A percentile compares a stretch with the other conserved stretches of the same genome.
Evolutionary conservation across 2,329 filamentous ascomycete species (phyloP).

Genomic region (Huntiella bhutanensis): DNA sequence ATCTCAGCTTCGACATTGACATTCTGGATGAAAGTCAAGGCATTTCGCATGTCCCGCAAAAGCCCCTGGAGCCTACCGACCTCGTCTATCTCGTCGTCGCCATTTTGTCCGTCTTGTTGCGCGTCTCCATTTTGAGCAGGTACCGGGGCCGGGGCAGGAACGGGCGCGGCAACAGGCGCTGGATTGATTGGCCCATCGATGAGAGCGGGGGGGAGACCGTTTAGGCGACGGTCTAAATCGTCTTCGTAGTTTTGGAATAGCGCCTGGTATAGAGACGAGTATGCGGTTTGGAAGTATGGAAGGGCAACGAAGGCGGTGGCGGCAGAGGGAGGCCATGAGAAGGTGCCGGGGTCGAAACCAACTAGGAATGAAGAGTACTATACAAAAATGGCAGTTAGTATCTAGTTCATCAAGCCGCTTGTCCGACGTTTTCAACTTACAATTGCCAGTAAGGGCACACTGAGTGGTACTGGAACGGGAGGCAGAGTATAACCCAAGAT

Average conservation of each 20-base stretch:
- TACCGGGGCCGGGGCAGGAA: conserved; percentile 13
- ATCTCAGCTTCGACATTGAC: neutral
- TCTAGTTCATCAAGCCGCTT: neutral
- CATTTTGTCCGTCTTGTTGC: conserved; percentile 13
- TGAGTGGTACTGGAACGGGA: conserved; percentile 23
- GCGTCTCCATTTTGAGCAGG: conserved; percentile 11
- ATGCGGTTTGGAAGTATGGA: conserved; percentile 26
- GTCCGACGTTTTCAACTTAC: conserved; percentile 2
- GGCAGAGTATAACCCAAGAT: conserved; percentile 27
- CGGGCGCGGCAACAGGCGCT: neutral
- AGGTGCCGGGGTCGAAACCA: conserved; percentile 25
- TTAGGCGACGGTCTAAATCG: conserved; percentile 28
- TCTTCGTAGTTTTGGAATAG: conserved; percentile 29
- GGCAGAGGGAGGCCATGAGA: conserved; percentile 35
- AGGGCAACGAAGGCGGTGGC: conserved; percentile 30
- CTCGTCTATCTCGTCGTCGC: conserved; percentile 15
- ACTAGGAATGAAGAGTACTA: conserved; percentile 31
- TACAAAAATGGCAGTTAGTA: conserved; percentile 18
- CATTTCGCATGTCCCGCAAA: neutral
- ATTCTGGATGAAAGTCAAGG: neutral
- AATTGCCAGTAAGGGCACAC: conserved; percentile 17
- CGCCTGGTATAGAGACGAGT: conserved; percentile 27
- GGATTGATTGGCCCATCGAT: conserved; percentile 12
- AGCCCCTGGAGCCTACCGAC: neutral
- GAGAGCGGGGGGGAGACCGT: conserved; percentile 18